Evolutionary conservation across 331 rosid species (phyloP).

Genomic region (Erythrophleum ivorense): DNA sequence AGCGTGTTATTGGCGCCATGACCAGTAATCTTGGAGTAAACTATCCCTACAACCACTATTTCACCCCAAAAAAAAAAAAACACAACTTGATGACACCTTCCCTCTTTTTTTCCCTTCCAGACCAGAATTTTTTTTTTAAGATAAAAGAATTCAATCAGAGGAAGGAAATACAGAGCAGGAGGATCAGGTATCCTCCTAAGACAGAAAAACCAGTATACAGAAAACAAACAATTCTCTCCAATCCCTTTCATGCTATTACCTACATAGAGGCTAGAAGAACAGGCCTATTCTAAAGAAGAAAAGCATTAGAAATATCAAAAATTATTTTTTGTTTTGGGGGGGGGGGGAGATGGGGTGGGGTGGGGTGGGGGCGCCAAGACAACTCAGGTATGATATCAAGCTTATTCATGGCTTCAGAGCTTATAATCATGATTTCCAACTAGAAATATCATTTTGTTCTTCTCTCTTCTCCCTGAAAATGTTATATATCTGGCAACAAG

Average conservation of each 20-base stretch:
- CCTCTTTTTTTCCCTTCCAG: too few species aligned
- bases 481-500: neutral
- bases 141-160: too few species aligned
- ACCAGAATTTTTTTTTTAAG: too few species aligned
- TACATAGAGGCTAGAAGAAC: neutral
- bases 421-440: neutral
- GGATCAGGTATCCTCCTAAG: neutral
- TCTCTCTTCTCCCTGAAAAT: conserved; percentile 1
- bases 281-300: neutral
- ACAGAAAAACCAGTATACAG: too few species aligned
- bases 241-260: neutral
- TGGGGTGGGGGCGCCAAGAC: neutral
- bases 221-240: neutral
- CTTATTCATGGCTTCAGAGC: neutral
- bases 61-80: too few species aligned
- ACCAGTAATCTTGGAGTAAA: too few species aligned
- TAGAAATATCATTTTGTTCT: neutral
- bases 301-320: neutral
- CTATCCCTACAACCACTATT: too few species aligned
- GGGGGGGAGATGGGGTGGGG: too few species aligned
- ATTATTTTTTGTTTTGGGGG: too few species aligned
- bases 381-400: neutral
- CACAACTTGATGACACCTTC: too few species aligned
- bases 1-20: too few species aligned
- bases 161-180: too few species aligned